Evolutionary conservation across 2,329 filamentous ascomycete species (phyloP).

Genomic region (Hymenotorrendiella dingleyae): DNA sequence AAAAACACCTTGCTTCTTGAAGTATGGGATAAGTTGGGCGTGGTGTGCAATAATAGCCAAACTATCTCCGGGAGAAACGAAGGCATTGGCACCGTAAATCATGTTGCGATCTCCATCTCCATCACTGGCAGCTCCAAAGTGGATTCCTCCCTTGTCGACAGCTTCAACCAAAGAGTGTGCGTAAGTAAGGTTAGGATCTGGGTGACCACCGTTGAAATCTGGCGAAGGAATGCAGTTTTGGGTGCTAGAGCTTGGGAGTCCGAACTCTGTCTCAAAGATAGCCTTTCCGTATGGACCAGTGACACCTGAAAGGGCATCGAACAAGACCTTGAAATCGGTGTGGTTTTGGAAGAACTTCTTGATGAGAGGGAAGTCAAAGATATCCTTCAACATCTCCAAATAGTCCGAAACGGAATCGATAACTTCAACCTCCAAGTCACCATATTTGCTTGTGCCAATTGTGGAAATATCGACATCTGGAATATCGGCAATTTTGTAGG

Average conservation of each 20-base stretch:
- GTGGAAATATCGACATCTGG: constrained; percentile 78
- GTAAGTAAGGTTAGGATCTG: constrained; percentile 96
- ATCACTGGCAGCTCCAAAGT: constrained; percentile 94
- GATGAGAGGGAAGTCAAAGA: constrained; percentile 96
- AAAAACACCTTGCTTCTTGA: constrained; percentile 94
- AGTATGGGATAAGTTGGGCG: constrained; percentile 93
- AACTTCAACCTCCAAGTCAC: constrained; percentile 85
- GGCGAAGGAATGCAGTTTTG: constrained; percentile 91
- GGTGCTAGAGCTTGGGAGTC: constrained; percentile 67
- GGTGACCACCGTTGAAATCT: constrained; percentile 96
- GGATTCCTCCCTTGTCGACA: constrained; percentile 85
- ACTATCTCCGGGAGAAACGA: constrained; percentile 95
- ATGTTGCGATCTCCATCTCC: constrained; percentile 99
- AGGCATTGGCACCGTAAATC: constrained; percentile 96
- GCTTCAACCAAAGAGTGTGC: constrained; percentile 90
- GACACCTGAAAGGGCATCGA: constrained; percentile 90
- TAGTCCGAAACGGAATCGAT: constrained; percentile 93
- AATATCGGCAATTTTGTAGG: constrained; percentile 87
- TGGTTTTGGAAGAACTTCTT: constrained; percentile 85
- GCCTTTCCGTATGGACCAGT: constrained; percentile 92
- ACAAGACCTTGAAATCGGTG: constrained; percentile 92
- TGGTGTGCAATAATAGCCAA: constrained; percentile 98
- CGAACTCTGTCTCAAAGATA: constrained; percentile 92
- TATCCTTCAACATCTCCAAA: constrained; percentile 90
- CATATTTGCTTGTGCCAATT: constrained; percentile 80